Conservation (phyloP, 2,329 filamentous ascomycete genomes). For the Colletotrichum karsti region DNA sequence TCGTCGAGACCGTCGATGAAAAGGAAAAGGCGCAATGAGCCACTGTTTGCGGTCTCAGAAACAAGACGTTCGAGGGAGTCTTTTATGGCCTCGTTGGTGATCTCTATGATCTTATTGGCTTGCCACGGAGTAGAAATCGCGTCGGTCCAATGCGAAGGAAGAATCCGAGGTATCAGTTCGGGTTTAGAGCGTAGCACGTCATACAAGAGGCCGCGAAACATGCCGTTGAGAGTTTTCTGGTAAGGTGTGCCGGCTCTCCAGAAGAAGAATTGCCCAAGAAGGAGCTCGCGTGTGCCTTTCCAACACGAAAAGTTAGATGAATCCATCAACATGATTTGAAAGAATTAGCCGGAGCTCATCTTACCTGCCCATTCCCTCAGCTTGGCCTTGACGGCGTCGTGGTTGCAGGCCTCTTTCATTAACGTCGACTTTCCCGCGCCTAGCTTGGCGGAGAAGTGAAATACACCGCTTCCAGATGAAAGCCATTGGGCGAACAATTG, state of each 20-base stretch:
- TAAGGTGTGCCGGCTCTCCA: neutral
- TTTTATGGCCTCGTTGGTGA: rapidly evolving
- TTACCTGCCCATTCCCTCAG: neutral
- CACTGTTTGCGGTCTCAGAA: rapidly evolving
- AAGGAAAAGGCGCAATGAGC: neutral
- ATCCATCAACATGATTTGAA: neutral
- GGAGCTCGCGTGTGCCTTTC: neutral
- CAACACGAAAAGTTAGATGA: too few relatives aligned
- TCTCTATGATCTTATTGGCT: neutral
- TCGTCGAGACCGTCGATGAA: neutral
- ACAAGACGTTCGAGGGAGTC: neutral
- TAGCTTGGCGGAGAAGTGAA: neutral
- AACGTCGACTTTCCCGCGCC: neutral
- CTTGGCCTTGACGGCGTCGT: too few relatives aligned
- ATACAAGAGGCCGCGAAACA: neutral
- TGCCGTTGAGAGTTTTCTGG: neutral
- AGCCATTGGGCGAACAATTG: neutral
- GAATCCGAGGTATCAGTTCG: neutral
- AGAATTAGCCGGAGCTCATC: neutral
- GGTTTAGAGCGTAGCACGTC: neutral
- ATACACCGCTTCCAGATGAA: neutral
- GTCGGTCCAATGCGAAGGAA: too few relatives aligned
- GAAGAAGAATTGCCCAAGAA: neutral
- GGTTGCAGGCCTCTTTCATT: neutral
- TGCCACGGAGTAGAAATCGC: neutral